These are phyloP conservation scores for Chytriomyces confervae DNA, from an alignment of 192 early-diverging fungal genomes.

Conservation along the genomic window DNA sequence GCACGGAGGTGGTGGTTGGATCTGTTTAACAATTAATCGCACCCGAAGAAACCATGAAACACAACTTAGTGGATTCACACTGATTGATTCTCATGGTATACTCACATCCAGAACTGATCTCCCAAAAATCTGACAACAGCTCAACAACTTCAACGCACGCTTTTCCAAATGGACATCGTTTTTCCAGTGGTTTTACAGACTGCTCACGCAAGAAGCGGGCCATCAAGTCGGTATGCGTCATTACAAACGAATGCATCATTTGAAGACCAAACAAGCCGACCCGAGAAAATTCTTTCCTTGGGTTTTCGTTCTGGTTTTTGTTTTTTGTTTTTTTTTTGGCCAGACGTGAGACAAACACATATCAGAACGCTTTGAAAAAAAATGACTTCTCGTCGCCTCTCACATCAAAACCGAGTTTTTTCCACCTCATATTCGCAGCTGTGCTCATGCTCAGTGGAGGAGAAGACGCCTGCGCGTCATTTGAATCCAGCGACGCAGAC, in stretches of 20 bases:
- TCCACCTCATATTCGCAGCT: constrained; percentile 56
- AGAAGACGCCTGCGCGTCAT: too few species aligned
- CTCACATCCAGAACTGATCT: constrained; percentile 70
- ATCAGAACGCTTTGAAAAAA: not conserved
- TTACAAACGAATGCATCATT: constrained; percentile 63
- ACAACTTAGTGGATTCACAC: not conserved
- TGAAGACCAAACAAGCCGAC: constrained; percentile 71
- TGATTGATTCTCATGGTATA: not conserved
- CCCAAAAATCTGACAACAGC: constrained; percentile 72
- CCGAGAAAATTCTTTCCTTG: constrained; percentile 64
- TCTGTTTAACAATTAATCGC: constrained; percentile 25
- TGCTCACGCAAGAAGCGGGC: constrained; percentile 37
- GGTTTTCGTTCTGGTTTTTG: constrained; percentile 54
- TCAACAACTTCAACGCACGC: constrained; percentile 70
- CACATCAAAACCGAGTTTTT: constrained; percentile 71
- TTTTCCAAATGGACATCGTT: constrained; percentile 62
- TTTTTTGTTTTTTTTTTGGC: constrained; percentile 30
- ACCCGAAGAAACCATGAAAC: not conserved
- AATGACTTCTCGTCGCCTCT: constrained; percentile 9
- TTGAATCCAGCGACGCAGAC: too few species aligned
- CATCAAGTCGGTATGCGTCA: constrained; percentile 50
- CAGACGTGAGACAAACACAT: not conserved
- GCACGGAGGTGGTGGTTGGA: constrained; percentile 61
- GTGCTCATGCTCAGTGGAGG: too few species aligned
- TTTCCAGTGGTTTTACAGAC: constrained; percentile 37